phyloP scores from a whole-genome alignment of 83 land plant genomes.

The Diphasiastrum complanatum region DNA sequence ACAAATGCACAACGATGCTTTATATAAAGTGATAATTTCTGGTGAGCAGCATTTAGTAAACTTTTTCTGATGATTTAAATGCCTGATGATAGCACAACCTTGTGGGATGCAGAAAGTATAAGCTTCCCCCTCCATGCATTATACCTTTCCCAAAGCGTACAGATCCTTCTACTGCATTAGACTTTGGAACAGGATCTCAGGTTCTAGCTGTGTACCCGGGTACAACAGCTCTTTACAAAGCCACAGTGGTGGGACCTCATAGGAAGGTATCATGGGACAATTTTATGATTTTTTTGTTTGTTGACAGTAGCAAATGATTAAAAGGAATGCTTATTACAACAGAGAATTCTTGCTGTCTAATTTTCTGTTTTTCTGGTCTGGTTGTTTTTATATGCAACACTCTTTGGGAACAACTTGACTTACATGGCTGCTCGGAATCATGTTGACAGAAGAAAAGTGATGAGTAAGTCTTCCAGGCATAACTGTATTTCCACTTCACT shows the following conservation, averaged over 20 bases:
- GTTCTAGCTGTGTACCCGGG: slow-evolving; percentile 97
- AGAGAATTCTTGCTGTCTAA: neutral
- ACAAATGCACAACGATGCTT: too few species aligned
- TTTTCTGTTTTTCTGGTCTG: too few species aligned
- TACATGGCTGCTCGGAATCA: neutral
- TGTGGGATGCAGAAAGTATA: slow-evolving; percentile 63
- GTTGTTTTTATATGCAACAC: too few species aligned
- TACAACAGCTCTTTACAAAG: slow-evolving; percentile 93
- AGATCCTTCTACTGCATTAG: slow-evolving; percentile 64
- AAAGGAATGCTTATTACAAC: neutral
- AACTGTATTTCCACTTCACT: too few species aligned
- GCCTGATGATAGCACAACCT: neutral
- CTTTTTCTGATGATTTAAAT: neutral
- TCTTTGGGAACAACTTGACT: slow-evolving; percentile 9
- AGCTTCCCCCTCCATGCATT: slow-evolving; percentile 63
- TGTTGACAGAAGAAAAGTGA: slow-evolving; percentile 56
- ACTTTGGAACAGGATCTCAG: slow-evolving; percentile 62
- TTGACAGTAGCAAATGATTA: neutral
- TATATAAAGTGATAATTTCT: too few species aligned
- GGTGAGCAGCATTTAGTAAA: neutral
- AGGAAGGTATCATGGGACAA: slow-evolving; percentile 54
- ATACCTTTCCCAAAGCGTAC: slow-evolving; percentile 78
- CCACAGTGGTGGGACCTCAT: slow-evolving; percentile 62
- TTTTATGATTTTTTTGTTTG: neutral
- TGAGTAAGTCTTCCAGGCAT: slow-evolving; percentile 55